Evolutionary conservation across 1,284 basidiomycete species (phyloP).

Genomic region (Veloboletus limbatus): DNA sequence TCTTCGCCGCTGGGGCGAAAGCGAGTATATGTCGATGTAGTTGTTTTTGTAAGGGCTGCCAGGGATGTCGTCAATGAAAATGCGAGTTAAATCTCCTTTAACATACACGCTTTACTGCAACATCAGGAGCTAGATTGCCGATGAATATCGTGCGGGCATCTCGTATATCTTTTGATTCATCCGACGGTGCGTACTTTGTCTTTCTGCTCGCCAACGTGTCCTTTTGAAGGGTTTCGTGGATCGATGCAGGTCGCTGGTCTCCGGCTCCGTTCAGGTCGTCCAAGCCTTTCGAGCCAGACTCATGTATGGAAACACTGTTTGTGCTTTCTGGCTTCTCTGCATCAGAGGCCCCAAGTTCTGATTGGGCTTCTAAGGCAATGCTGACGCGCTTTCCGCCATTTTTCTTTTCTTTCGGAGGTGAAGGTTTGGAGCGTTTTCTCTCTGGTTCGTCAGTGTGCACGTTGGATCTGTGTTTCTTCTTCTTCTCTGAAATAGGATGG

Average conservation of each 20-base stretch:
- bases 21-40: constrained; percentile 71
- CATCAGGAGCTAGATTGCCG: constrained; percentile 84
- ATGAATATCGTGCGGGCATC: constrained; percentile 88
- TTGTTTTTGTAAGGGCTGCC: constrained; percentile 59
- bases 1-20: constrained; percentile 67
- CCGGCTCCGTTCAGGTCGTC: constrained; percentile 9
- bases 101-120: constrained; percentile 72
- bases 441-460: constrained; percentile 12
- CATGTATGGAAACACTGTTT: not conserved
- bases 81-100: not conserved
- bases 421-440: constrained; percentile 28
- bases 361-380: no score
- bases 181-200: constrained; percentile 50
- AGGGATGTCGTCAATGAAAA: constrained; percentile 4
- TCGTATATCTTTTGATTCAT: constrained; percentile 68
- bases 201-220: constrained; percentile 23
- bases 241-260: constrained; percentile 17
- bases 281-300: constrained; percentile 15
- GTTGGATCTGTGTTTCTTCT: constrained; percentile 23
- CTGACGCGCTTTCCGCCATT: constrained; percentile 19
- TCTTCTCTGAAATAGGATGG: constrained; percentile 2
- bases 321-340: constrained; percentile 24
- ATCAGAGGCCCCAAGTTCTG: constrained; percentile 29
- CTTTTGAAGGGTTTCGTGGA: constrained; percentile 38
- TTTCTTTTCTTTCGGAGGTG: constrained; percentile 20